Evolutionary conservation across 2,329 filamentous ascomycete genomes (phyloP), one percentile per base, ranked within the genome.

Genomic region (Volutella citrinella): DNA sequence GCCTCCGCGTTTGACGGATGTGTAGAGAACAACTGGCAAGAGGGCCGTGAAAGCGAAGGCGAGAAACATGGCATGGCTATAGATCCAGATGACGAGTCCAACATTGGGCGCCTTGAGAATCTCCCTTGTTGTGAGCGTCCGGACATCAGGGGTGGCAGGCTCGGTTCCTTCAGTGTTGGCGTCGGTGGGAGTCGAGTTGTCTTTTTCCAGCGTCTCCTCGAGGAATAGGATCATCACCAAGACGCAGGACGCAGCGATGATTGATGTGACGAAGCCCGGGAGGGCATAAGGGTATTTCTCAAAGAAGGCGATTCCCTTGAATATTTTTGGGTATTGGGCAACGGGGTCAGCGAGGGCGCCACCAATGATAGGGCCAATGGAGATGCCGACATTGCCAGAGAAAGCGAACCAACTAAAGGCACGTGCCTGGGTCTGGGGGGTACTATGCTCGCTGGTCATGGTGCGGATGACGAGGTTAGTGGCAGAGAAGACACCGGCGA

Each of bases 371-470:
- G 85, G 84, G 0, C 86, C 87, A 3, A 87, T 19, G 38, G 87
- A 79, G 27, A 91, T 79, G 5, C 87, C 87, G 8, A 90, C 15
- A 45, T 91, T 91, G 5, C 79, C 78, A 0, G 75, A 69, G 52
- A 91, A 87, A 9, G 84, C 83, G 54, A 90, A 90, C 68, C 79
- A 84, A 51, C 81, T 81, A 52, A 90, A 93, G 0, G 82, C 79
- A 18, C 72, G 65, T 0, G 86, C 85, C 59, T 90, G 85, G 0
- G 81, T 89, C 42, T 75, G 71, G 6, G 74, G 63, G 0, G 81
- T 85, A 56, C 78, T 83, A 46, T 81, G 78, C 60, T 93, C 87
- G 13, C 76, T 75, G 19, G 91, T 70, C 82, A 91, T 89, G 7
- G 85, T 81, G 18, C 87, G 72, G 35, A 91, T 77, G 6, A 85